Conservation (phyloP, 805 yeast species). For the Candida dajiaensis region DNA sequence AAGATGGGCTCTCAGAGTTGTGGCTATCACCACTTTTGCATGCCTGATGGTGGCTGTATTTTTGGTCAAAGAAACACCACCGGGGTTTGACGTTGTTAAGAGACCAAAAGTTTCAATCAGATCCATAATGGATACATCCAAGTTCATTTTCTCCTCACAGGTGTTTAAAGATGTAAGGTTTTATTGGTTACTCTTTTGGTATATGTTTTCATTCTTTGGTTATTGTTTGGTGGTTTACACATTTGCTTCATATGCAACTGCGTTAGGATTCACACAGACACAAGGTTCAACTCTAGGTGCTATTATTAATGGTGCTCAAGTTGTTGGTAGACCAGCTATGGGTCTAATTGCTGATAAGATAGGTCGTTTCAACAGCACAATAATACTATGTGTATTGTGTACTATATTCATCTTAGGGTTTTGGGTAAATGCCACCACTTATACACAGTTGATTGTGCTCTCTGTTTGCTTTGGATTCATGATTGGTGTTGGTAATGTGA, state of each 20-base stretch:
- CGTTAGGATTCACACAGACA: conserved; percentile 40
- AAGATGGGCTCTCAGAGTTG: conserved; percentile 43
- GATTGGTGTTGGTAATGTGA: conserved; percentile 40
- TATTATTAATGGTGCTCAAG: conserved; percentile 41
- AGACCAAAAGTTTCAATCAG: conserved; percentile 5
- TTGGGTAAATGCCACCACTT: conserved; percentile 41
- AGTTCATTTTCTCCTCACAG: conserved; percentile 29
- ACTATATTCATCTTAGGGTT: conserved; percentile 35
- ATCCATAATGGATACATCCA: conserved; percentile 15
- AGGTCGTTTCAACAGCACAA: conserved; percentile 38
- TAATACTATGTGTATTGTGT: conserved; percentile 15
- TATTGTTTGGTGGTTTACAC: conserved; percentile 42
- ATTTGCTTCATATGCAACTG: conserved; percentile 38
- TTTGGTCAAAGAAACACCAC: conserved; percentile 25
- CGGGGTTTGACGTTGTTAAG: conserved; percentile 4
- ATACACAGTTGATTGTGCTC: conserved; percentile 33
- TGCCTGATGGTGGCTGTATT: conserved; percentile 36
- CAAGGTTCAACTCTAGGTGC: conserved; percentile 43
- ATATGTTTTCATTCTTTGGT: conserved; percentile 30
- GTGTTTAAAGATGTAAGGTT: conserved; percentile 28
- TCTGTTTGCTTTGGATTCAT: conserved; percentile 37
- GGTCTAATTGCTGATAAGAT: conserved; percentile 39
- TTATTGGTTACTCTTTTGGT: conserved; percentile 31
- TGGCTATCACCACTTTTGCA: conserved; percentile 33
- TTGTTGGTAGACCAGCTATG: conserved; percentile 42